Evolutionary conservation across 805 yeast species (phyloP).

Genomic region (Candida bentonensis): DNA sequence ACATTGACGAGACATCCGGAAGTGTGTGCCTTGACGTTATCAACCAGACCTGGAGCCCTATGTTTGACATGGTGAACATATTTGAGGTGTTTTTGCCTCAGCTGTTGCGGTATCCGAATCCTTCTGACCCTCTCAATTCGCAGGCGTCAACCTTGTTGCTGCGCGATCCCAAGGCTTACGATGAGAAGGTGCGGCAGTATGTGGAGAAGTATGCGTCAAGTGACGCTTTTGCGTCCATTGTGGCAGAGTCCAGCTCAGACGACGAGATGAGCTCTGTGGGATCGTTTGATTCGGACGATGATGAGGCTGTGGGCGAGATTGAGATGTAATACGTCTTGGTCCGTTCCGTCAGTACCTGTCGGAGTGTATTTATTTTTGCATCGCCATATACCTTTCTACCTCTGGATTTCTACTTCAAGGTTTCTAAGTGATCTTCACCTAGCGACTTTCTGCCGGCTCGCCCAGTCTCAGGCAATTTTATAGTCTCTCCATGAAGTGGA

Average conservation of each 20-base stretch:
- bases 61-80: slow-evolving; percentile 83
- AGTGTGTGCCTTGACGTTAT: slow-evolving; percentile 92
- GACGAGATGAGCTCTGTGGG: slow-evolving; percentile 29
- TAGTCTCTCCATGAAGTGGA: no score
- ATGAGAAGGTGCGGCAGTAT: slow-evolving; percentile 49
- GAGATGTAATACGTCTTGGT: no score
- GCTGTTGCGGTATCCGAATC: slow-evolving; percentile 78
- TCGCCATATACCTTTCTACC: no score
- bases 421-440: no score
- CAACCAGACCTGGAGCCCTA: slow-evolving; percentile 96
- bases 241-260: slow-evolving; percentile 23
- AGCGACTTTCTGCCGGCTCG: no score
- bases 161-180: slow-evolving; percentile 52
- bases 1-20: slow-evolving; percentile 79
- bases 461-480: no score
- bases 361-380: no score
- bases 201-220: slow-evolving; percentile 54
- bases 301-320: slow-evolving; percentile 25
- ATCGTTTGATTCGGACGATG: slow-evolving; percentile 25
- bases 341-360: no score
- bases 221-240: slow-evolving; percentile 36
- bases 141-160: slow-evolving; percentile 75
- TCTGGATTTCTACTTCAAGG: no score
- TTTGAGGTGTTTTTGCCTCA: slow-evolving; percentile 93
- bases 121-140: slow-evolving; percentile 84